Conservation (phyloP, 2,329 filamentous ascomycete species). For the Hypomyces rosellus region DNA sequence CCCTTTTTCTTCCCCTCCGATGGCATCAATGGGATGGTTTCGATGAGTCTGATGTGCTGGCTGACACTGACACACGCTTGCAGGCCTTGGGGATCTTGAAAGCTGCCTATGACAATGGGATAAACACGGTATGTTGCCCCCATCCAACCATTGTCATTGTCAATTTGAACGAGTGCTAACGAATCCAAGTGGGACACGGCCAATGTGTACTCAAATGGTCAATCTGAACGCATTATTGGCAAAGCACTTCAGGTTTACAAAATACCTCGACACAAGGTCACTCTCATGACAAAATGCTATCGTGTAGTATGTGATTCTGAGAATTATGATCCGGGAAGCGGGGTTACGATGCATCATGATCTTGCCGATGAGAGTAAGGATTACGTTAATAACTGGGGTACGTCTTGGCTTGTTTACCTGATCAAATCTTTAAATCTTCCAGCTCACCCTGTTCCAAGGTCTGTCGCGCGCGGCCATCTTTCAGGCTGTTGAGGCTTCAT, state of each 20-base stretch:
- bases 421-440: too few species aligned
- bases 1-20: neutral
- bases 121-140: constrained; percentile 16
- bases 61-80: neutral
- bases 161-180: too few species aligned
- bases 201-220: constrained; percentile 4
- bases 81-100: constrained; percentile 13
- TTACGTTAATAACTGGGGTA: constrained; percentile 7
- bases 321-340: neutral
- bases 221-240: constrained; percentile 1
- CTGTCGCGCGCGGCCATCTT: too few species aligned
- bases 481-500: too few species aligned
- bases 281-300: constrained; percentile 4
- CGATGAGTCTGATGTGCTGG: too few species aligned
- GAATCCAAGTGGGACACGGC: constrained; percentile 2
- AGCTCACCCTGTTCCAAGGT: too few species aligned
- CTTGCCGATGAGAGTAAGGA: constrained; percentile 4
- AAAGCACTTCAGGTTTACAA: neutral
- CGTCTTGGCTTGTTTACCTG: neutral
- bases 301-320: neutral
- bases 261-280: constrained; percentile 1
- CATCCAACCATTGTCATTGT: too few species aligned
- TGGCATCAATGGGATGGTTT: neutral
- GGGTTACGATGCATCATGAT: neutral
- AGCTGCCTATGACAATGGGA: constrained; percentile 15